Evolutionary conservation across 768 basidiomycete genomes (phyloP).

Genomic region (Mycena alexandri): DNA sequence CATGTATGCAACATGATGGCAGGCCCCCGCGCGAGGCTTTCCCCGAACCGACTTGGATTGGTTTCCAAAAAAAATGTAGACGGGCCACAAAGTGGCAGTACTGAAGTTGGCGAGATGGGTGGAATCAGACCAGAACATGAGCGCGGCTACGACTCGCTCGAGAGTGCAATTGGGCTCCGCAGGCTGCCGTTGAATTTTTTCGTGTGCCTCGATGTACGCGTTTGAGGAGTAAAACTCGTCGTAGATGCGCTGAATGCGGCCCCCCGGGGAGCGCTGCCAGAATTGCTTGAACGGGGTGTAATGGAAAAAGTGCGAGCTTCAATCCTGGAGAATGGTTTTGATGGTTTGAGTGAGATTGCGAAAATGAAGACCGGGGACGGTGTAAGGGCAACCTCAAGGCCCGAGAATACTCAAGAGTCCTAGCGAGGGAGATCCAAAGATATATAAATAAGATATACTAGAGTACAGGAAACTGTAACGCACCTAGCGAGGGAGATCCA

Average conservation of each 20-base stretch:
- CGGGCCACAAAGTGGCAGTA: neutral
- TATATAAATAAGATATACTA: too few relatives aligned
- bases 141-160: constrained; percentile 33
- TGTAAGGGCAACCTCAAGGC: too few relatives aligned
- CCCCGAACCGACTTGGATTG: constrained; percentile 5
- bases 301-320: neutral
- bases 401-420: too few relatives aligned
- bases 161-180: constrained; percentile 1
- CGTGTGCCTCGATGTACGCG: constrained; percentile 10
- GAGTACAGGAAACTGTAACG: too few relatives aligned
- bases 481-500: too few relatives aligned
- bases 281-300: constrained; percentile 5
- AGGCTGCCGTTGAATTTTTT: neutral
- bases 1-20: neutral
- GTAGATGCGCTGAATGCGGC: neutral
- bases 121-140: constrained; percentile 25
- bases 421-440: too few relatives aligned
- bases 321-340: neutral
- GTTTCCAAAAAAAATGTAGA: constrained; percentile 8
- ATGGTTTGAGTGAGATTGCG: neutral
- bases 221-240: neutral
- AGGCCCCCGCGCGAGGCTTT: neutral
- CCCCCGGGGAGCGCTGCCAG: neutral
- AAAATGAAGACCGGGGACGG: constrained; percentile 6
- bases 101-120: constrained; percentile 7